Evolutionary conservation across 352 stramenopile species (phyloP).

Genomic region (Peronospora tabacina): DNA sequence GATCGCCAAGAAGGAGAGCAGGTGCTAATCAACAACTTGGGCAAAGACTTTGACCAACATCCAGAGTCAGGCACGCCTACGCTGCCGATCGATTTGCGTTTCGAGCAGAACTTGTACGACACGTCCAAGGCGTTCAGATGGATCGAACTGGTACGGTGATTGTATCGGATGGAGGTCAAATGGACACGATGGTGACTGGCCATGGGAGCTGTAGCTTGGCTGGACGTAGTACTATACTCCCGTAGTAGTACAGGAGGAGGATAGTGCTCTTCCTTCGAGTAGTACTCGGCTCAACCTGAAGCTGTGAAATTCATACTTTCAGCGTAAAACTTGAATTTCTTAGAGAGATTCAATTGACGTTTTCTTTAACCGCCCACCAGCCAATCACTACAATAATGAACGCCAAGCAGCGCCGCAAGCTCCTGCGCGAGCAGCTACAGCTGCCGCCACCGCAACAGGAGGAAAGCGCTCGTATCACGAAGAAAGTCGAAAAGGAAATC

Average conservation of each 20-base stretch:
- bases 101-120: constrained; percentile 61
- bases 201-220: too few species aligned
- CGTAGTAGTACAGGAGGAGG: too few species aligned
- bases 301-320: too few species aligned
- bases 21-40: constrained; percentile 94
- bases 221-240: too few species aligned
- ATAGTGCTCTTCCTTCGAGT: too few species aligned
- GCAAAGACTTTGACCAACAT: constrained; percentile 30
- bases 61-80: constrained; percentile 14
- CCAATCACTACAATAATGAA: constrained; percentile 36
- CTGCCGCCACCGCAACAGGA: constrained; percentile 4
- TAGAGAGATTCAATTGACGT: neutral
- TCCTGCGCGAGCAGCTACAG: constrained; percentile 51
- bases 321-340: too few species aligned
- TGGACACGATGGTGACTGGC: constrained; percentile 40
- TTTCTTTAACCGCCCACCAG: constrained; percentile 3
- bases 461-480: neutral
- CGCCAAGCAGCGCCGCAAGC: constrained; percentile 73
- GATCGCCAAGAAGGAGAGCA: constrained; percentile 62
- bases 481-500: constrained; percentile 1
- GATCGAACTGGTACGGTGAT: constrained; percentile 91
- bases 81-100: neutral
- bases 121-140: constrained; percentile 83
- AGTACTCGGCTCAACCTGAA: too few species aligned
- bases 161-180: constrained; percentile 86